These are phyloP conservation scores for Penicillium sp. DNA, from an alignment of 2,329 filamentous ascomycete genomes.

Conservation along the genomic window DNA sequence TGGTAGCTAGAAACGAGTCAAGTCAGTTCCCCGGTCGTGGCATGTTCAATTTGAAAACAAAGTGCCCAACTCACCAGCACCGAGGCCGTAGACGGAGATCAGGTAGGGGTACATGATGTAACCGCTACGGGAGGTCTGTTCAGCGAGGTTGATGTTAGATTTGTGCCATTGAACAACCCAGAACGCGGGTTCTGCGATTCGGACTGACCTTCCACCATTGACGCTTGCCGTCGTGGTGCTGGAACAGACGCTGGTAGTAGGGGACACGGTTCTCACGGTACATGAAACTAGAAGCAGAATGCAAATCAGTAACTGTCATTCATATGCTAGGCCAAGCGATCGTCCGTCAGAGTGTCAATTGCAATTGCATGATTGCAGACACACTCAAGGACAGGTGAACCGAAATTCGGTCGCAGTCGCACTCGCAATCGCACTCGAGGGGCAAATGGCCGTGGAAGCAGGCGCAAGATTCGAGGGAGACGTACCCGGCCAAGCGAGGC, in stretches of 20 bases:
- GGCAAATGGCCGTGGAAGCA: neutral
- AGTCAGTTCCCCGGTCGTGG: conserved; percentile 3
- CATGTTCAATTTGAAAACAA: neutral
- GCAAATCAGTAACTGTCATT: conserved; percentile 18
- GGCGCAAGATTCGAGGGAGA: conserved; percentile 8
- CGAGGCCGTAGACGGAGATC: conserved; percentile 46
- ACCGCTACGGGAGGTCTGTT: conserved; percentile 52
- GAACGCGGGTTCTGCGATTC: conserved; percentile 2
- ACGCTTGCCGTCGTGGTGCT: conserved; percentile 61
- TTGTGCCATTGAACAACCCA: neutral
- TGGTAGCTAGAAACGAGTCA: conserved; percentile 23
- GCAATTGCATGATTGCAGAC: conserved; percentile 19
- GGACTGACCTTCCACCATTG: conserved; percentile 64
- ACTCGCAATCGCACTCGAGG: conserved; percentile 14
- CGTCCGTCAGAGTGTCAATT: neutral
- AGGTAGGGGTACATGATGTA: conserved; percentile 61
- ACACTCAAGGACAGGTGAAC: conserved; percentile 4
- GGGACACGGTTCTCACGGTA: conserved; percentile 65
- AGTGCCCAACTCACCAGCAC: conserved; percentile 43
- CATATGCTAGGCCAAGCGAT: neutral
- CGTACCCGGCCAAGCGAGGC: conserved; percentile 44
- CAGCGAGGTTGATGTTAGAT: conserved; percentile 15
- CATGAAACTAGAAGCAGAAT: conserved; percentile 42
- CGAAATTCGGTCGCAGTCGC: conserved; percentile 21
- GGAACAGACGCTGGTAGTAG: conserved; percentile 63